phyloP scores from a whole-genome alignment of 73 alveolate genomes.

The Durusdinium trenchii region DNA sequence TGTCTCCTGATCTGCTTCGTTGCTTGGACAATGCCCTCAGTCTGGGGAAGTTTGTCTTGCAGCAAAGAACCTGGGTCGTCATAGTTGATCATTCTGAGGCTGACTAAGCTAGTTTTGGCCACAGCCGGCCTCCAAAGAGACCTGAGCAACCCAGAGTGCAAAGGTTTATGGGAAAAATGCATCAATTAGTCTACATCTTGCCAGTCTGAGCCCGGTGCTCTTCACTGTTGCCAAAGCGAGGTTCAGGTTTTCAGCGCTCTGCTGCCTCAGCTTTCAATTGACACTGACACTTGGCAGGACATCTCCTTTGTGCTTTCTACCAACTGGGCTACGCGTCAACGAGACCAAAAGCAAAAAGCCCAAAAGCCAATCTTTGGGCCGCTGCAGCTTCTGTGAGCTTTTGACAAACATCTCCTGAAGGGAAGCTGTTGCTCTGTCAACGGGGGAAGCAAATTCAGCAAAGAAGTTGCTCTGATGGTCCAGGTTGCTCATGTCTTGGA shows the following conservation, averaged over 20 bases:
- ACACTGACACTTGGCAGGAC: background rate
- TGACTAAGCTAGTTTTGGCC: too few species aligned
- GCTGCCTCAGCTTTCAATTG: conserved; percentile 14
- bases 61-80: too few species aligned
- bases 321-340: background rate
- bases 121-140: background rate
- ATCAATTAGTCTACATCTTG: too few species aligned
- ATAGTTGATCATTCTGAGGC: too few species aligned
- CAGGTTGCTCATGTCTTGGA: too few species aligned
- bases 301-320: background rate
- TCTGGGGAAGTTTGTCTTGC: background rate
- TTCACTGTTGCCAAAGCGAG: conserved; percentile 52
- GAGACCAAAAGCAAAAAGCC: too few species aligned
- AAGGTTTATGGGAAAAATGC: background rate
- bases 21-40: conserved; percentile 19
- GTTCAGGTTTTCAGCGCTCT: conserved; percentile 64
- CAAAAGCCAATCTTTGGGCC: background rate
- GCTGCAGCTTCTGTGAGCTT: conserved; percentile 47
- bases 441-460: background rate
- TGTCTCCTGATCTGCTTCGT: conserved; percentile 21
- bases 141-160: background rate
- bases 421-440: too few species aligned
- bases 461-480: background rate
- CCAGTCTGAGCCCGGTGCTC: conserved; percentile 13
- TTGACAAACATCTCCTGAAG: conserved; percentile 58